Base-by-base conservation (phyloP, 106 monocot genomes). In the Iris macrosiphon region DNA sequence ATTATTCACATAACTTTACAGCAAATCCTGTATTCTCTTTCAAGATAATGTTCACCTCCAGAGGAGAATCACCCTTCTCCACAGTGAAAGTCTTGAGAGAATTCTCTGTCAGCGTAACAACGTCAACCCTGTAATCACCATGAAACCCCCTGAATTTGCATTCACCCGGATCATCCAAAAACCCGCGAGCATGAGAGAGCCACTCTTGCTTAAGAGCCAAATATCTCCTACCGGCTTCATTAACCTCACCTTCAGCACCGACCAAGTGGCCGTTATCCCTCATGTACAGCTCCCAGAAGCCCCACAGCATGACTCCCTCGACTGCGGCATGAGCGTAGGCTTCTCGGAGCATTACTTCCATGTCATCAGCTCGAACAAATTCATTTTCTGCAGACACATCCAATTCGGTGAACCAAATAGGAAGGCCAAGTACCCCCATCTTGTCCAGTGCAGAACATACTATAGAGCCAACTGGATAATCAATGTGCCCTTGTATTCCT, bases 331-430 rank as follows among this genome's bases (percentile, higher is more conserved):
- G 89, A 2, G 95, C 89, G 33, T 71, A 86, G 4, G 85, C 89
- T 67, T 96, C 95, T 1, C 85, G 81, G 9, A 89, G 69, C 79
- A 96, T 76, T 3, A 86, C 95, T 45, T 96, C 95, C 75, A 85
- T 70, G 44, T 85, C 85, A 21, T 85, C 79, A 4, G 76, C 85
- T 19, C 85, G 63, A 17, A 85, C 41, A 34, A 61, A 69, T 45
- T 85, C 85, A 22, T 85, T 80, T 5, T 44, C 33, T 0, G 85
- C 60, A 0, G 80, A 76, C 2, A 85, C 80, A 20, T 85, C 85
- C 1, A 85, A 34, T 41, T 85, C 85, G 1, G 85, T 85, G 40
- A 85, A 85, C 85, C 80, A 80, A 39, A 80, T 50, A 4, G 80
- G 80, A 9, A 85, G 69, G 1, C 85, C 85, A 0, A 80, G 66